Conservation (phyloP, 2,329 filamentous ascomycete species). For the Trichoderma endophyticum region DNA sequence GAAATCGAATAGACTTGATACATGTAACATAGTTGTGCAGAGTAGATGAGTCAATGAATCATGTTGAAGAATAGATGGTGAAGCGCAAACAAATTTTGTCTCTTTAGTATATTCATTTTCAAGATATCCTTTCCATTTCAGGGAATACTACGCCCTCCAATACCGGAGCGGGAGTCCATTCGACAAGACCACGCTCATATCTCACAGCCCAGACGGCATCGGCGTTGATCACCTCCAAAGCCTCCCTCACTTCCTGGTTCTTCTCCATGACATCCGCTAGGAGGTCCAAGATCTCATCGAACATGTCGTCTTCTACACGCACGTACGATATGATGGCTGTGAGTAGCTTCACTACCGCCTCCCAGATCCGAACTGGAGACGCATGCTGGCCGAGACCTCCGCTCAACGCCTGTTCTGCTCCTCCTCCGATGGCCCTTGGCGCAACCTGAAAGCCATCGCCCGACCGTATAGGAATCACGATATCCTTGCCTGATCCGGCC, state of each 20-base stretch:
- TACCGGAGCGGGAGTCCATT: conserved; percentile 37
- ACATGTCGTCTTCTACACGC: conserved; percentile 62
- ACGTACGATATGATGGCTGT: conserved; percentile 61
- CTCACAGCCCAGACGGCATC: conserved; percentile 74
- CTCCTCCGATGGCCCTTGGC: conserved; percentile 12
- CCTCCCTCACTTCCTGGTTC: conserved; percentile 48
- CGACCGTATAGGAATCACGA: conserved; percentile 35
- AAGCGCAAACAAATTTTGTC: background rate
- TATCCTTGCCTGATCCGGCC: conserved; percentile 14
- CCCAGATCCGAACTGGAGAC: conserved; percentile 62
- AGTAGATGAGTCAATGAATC: background rate
- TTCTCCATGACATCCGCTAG: conserved; percentile 50
- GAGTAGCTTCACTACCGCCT: conserved; percentile 57
- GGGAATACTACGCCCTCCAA: conserved; percentile 44
- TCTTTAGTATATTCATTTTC: background rate
- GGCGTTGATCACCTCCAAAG: conserved; percentile 62
- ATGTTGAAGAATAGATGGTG: background rate
- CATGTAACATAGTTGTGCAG: background rate
- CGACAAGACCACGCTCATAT: conserved; percentile 45
- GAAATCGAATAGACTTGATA: background rate
- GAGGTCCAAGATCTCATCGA: conserved; percentile 68
- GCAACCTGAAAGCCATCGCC: conserved; percentile 25
- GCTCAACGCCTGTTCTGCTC: conserved; percentile 19
- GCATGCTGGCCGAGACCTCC: conserved; percentile 56
- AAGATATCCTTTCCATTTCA: conserved; percentile 25